These are phyloP conservation scores for Oryza longistaminata DNA, from an alignment of 176 grass and related monocot genomes.

Conservation along the genomic window DNA sequence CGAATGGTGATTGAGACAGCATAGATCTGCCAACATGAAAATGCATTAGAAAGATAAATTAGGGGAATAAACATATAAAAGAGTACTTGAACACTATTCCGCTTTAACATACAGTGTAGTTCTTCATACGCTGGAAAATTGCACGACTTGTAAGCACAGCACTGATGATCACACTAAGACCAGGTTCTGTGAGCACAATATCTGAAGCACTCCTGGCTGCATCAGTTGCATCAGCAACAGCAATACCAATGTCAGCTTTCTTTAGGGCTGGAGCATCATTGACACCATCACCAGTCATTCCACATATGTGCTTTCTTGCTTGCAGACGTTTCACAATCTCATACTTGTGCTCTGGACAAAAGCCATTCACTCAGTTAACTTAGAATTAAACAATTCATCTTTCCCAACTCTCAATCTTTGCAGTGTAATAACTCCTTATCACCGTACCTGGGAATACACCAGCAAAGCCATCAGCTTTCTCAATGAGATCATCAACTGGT, in stretches of 20 bases:
- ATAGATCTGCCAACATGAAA: constrained; percentile 61
- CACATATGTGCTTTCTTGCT: constrained; percentile 82
- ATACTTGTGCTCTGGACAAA: constrained; percentile 72
- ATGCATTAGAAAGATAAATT: constrained; percentile 20
- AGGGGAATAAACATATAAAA: constrained; percentile 11
- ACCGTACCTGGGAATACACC: constrained; percentile 74
- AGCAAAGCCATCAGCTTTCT: constrained; percentile 87
- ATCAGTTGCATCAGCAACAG: constrained; percentile 81
- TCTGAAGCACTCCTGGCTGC: constrained; percentile 83
- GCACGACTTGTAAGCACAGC: constrained; percentile 80
- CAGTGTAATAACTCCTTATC: not conserved
- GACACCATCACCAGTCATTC: constrained; percentile 87
- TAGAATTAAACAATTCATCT: not conserved
- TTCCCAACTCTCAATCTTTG: not conserved
- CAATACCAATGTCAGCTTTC: constrained; percentile 88
- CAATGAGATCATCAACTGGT: constrained; percentile 82
- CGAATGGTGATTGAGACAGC: constrained; percentile 79
- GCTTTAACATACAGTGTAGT: constrained; percentile 60
- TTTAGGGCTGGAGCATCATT: constrained; percentile 85
- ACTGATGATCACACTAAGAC: constrained; percentile 81
- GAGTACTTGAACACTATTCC: not conserved
- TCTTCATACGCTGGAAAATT: constrained; percentile 91
- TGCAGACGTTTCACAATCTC: constrained; percentile 84
- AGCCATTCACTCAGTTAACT: not conserved
- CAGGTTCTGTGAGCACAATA: constrained; percentile 83